These are phyloP conservation scores for Cordyceps cateniannulata DNA, from an alignment of 2,329 filamentous ascomycete species.

Conservation along the genomic window DNA sequence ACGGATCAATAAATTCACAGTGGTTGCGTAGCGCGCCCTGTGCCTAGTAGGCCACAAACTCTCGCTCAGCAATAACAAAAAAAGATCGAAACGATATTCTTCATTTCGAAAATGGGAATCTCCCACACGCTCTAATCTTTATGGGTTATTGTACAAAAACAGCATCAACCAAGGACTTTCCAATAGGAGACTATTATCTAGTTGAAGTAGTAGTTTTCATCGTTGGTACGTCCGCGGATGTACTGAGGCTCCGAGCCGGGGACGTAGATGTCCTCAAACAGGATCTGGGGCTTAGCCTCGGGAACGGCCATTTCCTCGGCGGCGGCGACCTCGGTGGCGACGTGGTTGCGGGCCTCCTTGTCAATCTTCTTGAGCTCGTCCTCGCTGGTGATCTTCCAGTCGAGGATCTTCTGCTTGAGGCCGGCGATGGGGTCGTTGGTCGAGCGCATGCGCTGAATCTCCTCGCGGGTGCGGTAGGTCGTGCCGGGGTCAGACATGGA, in stretches of 20 bases:
- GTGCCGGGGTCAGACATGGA: constrained; percentile 99
- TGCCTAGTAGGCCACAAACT: too few species aligned
- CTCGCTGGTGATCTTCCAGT: constrained; percentile 87
- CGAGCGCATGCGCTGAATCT: constrained; percentile 98
- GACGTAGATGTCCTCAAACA: constrained; percentile 97
- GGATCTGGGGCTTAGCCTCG: constrained; percentile 70
- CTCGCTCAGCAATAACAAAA: background rate
- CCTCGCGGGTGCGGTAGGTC: constrained; percentile 97
- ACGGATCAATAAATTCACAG: too few species aligned
- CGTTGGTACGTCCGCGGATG: constrained; percentile 78
- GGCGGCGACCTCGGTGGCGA: constrained; percentile 83
- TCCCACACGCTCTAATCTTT: background rate
- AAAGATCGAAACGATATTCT: background rate
- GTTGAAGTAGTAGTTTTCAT: constrained; percentile 93
- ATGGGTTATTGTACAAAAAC: constrained; percentile 12
- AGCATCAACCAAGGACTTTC: background rate
- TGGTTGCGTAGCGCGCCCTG: too few species aligned
- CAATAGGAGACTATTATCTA: constrained; percentile 25
- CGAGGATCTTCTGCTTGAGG: constrained; percentile 94
- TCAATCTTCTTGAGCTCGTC: constrained; percentile 95
- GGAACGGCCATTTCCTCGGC: constrained; percentile 85
- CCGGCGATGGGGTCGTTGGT: constrained; percentile 98
- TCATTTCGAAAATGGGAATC: background rate
- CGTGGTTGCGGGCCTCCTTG: constrained; percentile 80
- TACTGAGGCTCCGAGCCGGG: constrained; percentile 79